phyloP scores from a whole-genome alignment of 352 stramenopile genomes.

The Poterioochromonas sp. region DNA sequence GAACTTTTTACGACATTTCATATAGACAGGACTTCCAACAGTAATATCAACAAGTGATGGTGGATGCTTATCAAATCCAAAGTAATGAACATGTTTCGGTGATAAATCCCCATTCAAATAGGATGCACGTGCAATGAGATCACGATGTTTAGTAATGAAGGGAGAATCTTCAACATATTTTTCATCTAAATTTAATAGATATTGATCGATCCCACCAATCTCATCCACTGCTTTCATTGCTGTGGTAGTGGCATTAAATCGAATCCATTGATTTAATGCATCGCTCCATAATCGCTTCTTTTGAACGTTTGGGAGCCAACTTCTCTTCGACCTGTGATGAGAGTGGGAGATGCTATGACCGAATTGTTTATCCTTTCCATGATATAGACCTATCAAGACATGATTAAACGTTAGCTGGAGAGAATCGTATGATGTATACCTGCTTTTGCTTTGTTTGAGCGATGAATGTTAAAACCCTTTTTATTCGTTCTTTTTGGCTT shows the following conservation, averaged over 20 bases:
- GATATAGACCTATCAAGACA: conserved; percentile 21
- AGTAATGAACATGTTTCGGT: neutral
- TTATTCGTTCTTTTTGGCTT: neutral
- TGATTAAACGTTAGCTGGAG: neutral
- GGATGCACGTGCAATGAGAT: neutral
- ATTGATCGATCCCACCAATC: conserved; percentile 9
- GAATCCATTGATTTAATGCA: conserved; percentile 21
- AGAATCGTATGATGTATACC: neutral
- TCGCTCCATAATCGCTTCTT: conserved; percentile 27
- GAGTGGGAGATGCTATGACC: conserved; percentile 11
- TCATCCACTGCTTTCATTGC: conserved; percentile 15
- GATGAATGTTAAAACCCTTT: neutral
- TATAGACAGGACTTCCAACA: too few species aligned
- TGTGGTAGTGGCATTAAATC: neutral
- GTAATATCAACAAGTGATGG: too few species aligned
- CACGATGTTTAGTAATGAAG: neutral
- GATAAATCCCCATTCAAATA: neutral
- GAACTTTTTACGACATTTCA: too few species aligned
- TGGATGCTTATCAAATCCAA: conserved; percentile 15
- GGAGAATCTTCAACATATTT: neutral
- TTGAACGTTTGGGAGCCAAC: neutral
- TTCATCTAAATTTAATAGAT: conserved; percentile 12
- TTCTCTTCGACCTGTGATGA: conserved; percentile 2
- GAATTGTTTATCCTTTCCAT: conserved; percentile 11
- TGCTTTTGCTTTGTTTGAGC: conserved; percentile 26